Evolutionary conservation across 257 asterid species (phyloP).

Genomic region (Solanum piurae): DNA sequence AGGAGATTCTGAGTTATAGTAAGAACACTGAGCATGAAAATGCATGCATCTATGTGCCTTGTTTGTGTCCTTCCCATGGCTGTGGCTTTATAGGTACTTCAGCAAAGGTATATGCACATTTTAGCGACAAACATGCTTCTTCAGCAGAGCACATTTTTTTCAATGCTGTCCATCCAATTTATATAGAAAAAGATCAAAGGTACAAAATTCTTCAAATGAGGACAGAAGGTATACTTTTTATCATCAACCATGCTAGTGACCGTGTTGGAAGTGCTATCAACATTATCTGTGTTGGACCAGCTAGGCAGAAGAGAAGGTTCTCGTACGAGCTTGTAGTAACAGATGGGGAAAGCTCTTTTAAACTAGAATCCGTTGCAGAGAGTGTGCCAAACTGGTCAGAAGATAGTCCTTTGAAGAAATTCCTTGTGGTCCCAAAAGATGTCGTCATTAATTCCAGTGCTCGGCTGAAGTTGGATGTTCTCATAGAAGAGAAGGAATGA

Average conservation of each 20-base stretch:
- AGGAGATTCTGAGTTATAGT: constrained; percentile 19
- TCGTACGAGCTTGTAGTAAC: constrained; percentile 21
- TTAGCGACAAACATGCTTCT: constrained; percentile 13
- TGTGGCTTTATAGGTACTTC: constrained; percentile 27
- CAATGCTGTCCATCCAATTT: constrained; percentile 7
- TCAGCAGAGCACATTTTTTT: constrained; percentile 15
- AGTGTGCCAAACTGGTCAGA: constrained; percentile 20
- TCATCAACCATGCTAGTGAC: constrained; percentile 28
- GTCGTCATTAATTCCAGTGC: constrained; percentile 6
- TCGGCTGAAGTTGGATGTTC: constrained; percentile 28
- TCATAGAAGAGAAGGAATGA: constrained; percentile 9
- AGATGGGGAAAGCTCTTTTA: constrained; percentile 30
- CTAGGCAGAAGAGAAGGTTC: constrained; percentile 13
- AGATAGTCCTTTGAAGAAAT: constrained; percentile 10
- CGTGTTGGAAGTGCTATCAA: constrained; percentile 29
- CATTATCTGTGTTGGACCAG: constrained; percentile 36
- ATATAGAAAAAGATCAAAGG: constrained; percentile 12
- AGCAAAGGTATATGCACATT: constrained; percentile 30
- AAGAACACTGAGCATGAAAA: constrained; percentile 41
- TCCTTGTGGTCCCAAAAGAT: constrained; percentile 38
- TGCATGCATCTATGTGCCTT: constrained; percentile 34
- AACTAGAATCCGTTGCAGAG: constrained; percentile 24
- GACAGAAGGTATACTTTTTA: constrained; percentile 17
- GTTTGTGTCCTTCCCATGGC: constrained; percentile 38
- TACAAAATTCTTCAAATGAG: constrained; percentile 32